A percentile compares a stretch with the other conserved stretches of the same genome.
phyloP scores from a whole-genome alignment of 2,329 filamentous ascomycete species.

The Aspergillus jensenii region DNA sequence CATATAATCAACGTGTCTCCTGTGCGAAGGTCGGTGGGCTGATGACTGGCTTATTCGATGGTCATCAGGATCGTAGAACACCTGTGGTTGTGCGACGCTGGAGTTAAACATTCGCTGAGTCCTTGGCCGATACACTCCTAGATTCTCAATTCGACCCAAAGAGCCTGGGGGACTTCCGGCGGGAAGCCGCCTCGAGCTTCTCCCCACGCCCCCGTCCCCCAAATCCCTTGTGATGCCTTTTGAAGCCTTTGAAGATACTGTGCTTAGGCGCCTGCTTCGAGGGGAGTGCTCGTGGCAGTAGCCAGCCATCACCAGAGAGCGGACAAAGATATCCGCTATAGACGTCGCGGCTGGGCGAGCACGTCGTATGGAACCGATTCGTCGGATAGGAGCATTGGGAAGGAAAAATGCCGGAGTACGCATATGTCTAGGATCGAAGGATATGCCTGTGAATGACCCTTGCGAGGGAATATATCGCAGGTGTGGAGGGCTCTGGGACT shows the following conservation, averaged over 20 bases:
- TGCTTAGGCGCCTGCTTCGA: conserved; percentile 30
- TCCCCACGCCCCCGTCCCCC: conserved; percentile 17
- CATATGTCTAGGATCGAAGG: conserved; percentile 28
- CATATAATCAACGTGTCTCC: conserved; percentile 1
- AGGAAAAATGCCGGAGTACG: conserved; percentile 26
- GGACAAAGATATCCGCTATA: conserved; percentile 55
- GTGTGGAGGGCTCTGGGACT: conserved; percentile 52
- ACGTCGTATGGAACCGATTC: conserved; percentile 26
- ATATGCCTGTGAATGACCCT: conserved; percentile 31
- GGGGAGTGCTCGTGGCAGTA: conserved; percentile 52
- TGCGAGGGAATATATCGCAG: conserved; percentile 50
- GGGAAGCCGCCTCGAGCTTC: conserved; percentile 16
- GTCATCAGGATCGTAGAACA: conserved; percentile 20
- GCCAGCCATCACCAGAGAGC: conserved; percentile 53
- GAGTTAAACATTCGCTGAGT: conserved; percentile 29
- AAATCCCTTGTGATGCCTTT: conserved; percentile 19
- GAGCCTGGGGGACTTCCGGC: conserved; percentile 20
- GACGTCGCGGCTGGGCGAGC: conserved; percentile 31
- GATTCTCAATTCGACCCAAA: conserved; percentile 14
- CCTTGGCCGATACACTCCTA: conserved; percentile 20
- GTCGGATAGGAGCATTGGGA: conserved; percentile 27
- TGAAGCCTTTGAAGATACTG: conserved; percentile 19
- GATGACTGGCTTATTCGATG: conserved; percentile 4
- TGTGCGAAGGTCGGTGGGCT: not conserved
- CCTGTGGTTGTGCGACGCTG: conserved; percentile 23